Conservation (phyloP, 805 yeast species). For the Candida incommunis region DNA sequence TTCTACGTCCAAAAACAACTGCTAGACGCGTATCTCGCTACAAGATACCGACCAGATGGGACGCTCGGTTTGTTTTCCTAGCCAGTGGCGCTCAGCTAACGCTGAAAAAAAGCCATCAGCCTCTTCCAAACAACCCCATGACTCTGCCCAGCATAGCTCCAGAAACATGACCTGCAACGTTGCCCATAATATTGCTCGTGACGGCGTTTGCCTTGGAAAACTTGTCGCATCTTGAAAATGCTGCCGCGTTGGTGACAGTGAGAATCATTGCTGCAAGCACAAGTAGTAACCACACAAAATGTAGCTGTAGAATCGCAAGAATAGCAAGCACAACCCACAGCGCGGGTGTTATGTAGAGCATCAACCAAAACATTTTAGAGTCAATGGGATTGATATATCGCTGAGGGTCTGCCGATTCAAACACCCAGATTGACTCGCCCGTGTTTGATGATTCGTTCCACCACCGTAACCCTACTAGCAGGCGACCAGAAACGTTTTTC, state of each 20-base stretch:
- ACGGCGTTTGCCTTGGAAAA: constrained; percentile 70
- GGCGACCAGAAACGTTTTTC: constrained; percentile 80
- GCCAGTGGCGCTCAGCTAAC: no score
- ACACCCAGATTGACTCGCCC: constrained; percentile 72
- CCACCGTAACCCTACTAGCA: constrained; percentile 83
- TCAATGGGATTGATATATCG: constrained; percentile 77
- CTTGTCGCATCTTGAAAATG: constrained; percentile 84
- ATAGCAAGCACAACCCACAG: constrained; percentile 65
- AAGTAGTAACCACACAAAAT: constrained; percentile 40
- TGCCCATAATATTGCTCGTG: constrained; percentile 36
- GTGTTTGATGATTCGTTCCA: constrained; percentile 73
- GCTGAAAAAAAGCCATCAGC: no score
- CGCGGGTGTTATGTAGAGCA: constrained; percentile 61
- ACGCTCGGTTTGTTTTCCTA: no score
- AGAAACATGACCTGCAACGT: constrained; percentile 10
- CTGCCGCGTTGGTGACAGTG: constrained; percentile 72
- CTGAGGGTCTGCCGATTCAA: constrained; percentile 62
- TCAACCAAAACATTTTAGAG: constrained; percentile 75
- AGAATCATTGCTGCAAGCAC: constrained; percentile 50
- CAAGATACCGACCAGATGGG: no score
- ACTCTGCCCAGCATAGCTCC: constrained; percentile 7
- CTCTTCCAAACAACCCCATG: background rate
- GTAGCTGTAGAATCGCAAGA: constrained; percentile 64
- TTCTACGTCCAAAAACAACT: no score
- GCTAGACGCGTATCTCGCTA: no score